These are phyloP conservation scores for Caulochytrium protostelioides DNA, from an alignment of 371 early-diverging fungal species.

Conservation along the genomic window DNA sequence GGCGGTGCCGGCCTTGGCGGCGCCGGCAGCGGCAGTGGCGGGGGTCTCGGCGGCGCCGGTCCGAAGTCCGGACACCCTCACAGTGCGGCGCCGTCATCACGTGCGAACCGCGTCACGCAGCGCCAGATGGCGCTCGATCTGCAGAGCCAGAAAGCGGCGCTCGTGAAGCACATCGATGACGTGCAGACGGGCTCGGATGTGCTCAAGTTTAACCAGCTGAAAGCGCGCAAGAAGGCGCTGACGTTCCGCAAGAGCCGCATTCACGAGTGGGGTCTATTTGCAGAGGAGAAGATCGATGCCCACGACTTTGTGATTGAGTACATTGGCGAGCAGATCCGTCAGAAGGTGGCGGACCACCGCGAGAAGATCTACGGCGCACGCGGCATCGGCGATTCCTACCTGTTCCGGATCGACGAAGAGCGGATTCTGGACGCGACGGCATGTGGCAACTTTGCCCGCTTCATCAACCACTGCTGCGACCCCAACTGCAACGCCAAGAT, in stretches of 20 bases:
- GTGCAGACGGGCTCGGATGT: constrained; percentile 27
- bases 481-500: constrained; percentile 93
- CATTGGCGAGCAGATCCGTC: constrained; percentile 91
- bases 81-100: constrained; percentile 12
- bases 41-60: background rate
- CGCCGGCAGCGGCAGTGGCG: background rate
- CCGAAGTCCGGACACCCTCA: background rate
- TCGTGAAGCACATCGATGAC: background rate
- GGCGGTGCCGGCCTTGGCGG: background rate
- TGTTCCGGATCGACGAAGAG: constrained; percentile 91
- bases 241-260: constrained; percentile 72
- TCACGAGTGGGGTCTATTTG: constrained; percentile 93
- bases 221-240: constrained; percentile 65
- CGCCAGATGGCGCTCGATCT: constrained; percentile 35
- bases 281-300: constrained; percentile 66
- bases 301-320: constrained; percentile 95
- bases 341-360: constrained; percentile 82
- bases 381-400: constrained; percentile 83
- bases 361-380: constrained; percentile 73
- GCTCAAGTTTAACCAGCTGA: constrained; percentile 68
- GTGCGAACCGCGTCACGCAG: constrained; percentile 38
- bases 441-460: constrained; percentile 88
- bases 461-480: constrained; percentile 95
- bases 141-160: constrained; percentile 13
- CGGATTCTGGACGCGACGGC: constrained; percentile 95